These are phyloP conservation scores for Prillingera fragicola DNA, from an alignment of 1,284 basidiomycete genomes.

Conservation along the genomic window DNA sequence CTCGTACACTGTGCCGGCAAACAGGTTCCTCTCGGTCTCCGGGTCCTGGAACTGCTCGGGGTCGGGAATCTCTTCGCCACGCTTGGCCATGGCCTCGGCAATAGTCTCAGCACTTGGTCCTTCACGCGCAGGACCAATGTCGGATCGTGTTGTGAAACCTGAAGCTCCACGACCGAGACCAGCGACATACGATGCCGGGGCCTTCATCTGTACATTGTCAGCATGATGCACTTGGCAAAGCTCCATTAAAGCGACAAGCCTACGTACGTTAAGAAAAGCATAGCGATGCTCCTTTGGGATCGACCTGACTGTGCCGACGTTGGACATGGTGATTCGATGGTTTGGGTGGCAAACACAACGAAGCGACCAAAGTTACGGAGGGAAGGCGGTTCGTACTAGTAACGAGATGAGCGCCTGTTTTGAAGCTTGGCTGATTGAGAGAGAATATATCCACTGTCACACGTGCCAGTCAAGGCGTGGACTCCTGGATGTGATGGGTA, in stretches of 20 bases:
- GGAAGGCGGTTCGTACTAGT: too few species aligned
- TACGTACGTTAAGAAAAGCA: conserved; percentile 38
- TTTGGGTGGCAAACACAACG: too few species aligned
- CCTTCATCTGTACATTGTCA: conserved; percentile 53
- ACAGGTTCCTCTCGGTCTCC: conserved; percentile 93
- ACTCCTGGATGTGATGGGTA: too few species aligned
- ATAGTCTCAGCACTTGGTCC: conserved; percentile 82
- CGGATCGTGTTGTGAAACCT: conserved; percentile 95
- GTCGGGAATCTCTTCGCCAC: conserved; percentile 84
- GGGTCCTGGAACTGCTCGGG: conserved; percentile 85
- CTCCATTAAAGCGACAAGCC: background rate
- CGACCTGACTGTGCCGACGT: conserved; percentile 43
- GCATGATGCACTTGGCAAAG: background rate
- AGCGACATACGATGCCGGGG: conserved; percentile 89
- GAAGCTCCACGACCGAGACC: conserved; percentile 95
- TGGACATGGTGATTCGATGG: conserved; percentile 37
- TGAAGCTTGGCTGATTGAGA: too few species aligned
- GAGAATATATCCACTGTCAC: too few species aligned
- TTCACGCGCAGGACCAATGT: conserved; percentile 96
- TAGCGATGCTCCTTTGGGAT: conserved; percentile 45
- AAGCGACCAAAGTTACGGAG: too few species aligned
- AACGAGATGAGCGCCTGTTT: too few species aligned
- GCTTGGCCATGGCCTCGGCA: conserved; percentile 72
- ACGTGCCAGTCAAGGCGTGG: too few species aligned
- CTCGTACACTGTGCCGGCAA: conserved; percentile 93